Conservation (phyloP, 164 flowering plant species). For the Liriodendron chinense region DNA sequence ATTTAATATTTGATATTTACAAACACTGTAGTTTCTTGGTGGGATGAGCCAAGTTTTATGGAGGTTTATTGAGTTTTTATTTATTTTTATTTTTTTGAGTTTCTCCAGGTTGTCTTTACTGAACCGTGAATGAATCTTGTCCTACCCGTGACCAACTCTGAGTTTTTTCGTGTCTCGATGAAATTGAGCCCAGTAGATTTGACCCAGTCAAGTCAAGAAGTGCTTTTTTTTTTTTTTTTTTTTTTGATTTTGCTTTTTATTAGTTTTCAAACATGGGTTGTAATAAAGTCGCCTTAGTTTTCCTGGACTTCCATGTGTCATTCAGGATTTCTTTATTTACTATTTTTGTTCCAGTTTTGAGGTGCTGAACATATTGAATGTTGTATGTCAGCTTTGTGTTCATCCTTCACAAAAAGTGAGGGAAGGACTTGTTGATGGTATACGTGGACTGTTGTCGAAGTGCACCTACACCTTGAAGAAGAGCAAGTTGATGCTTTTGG, state of each 20-base stretch:
- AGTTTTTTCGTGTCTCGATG: neutral
- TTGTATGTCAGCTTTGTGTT: constrained; percentile 56
- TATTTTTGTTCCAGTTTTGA: constrained; percentile 1
- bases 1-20: neutral
- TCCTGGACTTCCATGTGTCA: neutral
- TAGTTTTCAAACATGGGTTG: neutral
- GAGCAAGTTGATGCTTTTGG: constrained; percentile 82
- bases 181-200: neutral
- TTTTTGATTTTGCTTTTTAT: no score
- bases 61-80: no score
- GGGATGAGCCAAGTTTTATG: neutral
- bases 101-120: neutral
- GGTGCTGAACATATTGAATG: constrained; percentile 5
- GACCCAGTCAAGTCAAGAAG: no score
- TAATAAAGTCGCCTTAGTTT: neutral
- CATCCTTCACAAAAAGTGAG: constrained; percentile 75
- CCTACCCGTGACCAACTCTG: neutral
- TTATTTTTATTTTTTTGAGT: neutral
- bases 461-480: constrained; percentile 56
- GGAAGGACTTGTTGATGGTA: constrained; percentile 57
- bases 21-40: neutral
- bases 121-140: neutral
- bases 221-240: no score
- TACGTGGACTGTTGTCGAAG: constrained; percentile 54
- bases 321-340: neutral